A percentile compares a stretch with the other conserved stretches of the same genome.
phyloP scores from a whole-genome alignment of 331 rosid species.

The Prunus yedoensis region DNA sequence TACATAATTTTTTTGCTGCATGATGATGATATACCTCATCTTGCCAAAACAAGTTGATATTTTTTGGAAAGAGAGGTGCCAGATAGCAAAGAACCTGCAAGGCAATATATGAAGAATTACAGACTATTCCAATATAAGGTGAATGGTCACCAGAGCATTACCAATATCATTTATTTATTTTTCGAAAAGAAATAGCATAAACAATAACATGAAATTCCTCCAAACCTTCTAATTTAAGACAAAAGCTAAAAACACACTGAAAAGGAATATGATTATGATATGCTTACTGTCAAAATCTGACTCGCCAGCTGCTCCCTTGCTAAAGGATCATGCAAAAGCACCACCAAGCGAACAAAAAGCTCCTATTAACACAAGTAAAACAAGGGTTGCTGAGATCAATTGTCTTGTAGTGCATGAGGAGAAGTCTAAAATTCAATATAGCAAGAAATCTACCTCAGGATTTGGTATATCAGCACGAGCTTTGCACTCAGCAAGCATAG shows the following conservation, averaged over 20 bases:
- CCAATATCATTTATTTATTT: neutral
- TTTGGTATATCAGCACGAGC: conserved; percentile 76
- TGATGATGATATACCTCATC: conserved; percentile 74
- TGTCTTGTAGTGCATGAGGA: conserved; percentile 14
- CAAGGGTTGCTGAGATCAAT: conserved; percentile 5
- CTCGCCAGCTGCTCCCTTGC: conserved; percentile 87
- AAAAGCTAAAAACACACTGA: neutral
- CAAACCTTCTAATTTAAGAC: neutral
- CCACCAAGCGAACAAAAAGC: conserved; percentile 88
- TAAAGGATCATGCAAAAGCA: conserved; percentile 90
- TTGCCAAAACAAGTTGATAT: conserved; percentile 81
- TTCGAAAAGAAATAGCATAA: neutral
- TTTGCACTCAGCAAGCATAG: conserved; percentile 77
- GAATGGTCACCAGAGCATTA: neutral
- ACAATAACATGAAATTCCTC: neutral
- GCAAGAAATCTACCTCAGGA: conserved; percentile 56
- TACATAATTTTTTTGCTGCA: conserved; percentile 15
- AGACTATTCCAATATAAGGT: conserved; percentile 1
- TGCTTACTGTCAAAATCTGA: conserved; percentile 81
- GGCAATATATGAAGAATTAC: conserved; percentile 7
- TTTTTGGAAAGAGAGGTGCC: conserved; percentile 92
- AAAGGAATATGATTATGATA: conserved; percentile 6
- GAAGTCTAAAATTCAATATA: neutral
- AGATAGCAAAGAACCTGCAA: conserved; percentile 81
- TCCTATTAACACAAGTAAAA: conserved; percentile 53